These are phyloP conservation scores for Trapa bicornis DNA, from an alignment of 345 rosid species.

Conservation along the genomic window DNA sequence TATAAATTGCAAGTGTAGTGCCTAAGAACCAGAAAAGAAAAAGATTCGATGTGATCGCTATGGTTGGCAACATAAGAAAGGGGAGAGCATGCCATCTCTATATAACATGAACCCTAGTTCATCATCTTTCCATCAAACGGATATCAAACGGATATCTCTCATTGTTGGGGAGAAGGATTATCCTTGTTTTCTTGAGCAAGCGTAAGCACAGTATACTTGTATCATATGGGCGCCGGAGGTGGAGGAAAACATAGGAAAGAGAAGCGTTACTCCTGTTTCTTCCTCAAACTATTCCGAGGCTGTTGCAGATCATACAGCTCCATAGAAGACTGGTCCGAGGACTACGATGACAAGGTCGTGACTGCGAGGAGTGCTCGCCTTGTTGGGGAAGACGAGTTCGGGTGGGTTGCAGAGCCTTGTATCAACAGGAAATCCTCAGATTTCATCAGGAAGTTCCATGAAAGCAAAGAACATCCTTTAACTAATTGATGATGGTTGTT, in stretches of 20 bases:
- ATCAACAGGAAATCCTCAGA: conserved; percentile 25
- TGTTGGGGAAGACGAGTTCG: conserved; percentile 9
- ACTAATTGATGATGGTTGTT: neutral
- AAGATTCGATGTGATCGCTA: neutral
- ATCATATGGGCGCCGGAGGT: conserved; percentile 2
- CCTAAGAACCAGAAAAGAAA: neutral
- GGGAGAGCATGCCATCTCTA: neutral
- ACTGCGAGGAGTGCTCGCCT: no score
- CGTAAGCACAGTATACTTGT: neutral
- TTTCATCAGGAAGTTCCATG: conserved; percentile 30
- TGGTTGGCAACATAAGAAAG: neutral
- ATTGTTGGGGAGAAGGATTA: neutral
- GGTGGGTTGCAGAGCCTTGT: conserved; percentile 21
- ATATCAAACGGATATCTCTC: neutral
- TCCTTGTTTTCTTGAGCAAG: neutral
- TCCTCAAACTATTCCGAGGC: conserved; percentile 23
- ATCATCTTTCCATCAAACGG: neutral
- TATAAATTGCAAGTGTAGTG: conserved; percentile 3
- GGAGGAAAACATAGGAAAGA: conserved; percentile 5
- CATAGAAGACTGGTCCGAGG: conserved; percentile 7
- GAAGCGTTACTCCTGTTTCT: conserved; percentile 10
- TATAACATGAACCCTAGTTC: neutral
- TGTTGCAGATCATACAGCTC: conserved; percentile 13
- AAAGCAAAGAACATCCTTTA: conserved; percentile 12
- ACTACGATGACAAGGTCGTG: conserved; percentile 12